Conservation (phyloP, 306 rosid species). For the Glycine tomentella region DNA sequence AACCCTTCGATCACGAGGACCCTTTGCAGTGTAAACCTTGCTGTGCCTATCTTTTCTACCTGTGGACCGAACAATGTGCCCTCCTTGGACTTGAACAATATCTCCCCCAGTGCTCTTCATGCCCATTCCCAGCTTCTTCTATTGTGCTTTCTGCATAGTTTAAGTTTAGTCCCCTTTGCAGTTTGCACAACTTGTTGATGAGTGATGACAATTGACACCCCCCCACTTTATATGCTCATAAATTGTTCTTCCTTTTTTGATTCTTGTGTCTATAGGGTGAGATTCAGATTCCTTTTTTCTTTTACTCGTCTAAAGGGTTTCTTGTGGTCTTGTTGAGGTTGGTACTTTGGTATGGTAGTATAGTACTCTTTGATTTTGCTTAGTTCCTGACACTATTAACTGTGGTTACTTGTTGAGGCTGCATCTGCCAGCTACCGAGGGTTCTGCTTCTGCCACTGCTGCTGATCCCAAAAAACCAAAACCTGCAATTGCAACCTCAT, state of each 20-base stretch:
- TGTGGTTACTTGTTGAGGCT: conserved; percentile 45
- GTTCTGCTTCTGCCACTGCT: conserved; percentile 44
- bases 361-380: conserved; percentile 19
- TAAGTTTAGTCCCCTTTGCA: neutral
- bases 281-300: conserved; percentile 57
- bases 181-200: conserved; percentile 14
- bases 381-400: conserved; percentile 30
- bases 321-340: conserved; percentile 4
- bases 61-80: conserved; percentile 86
- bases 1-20: conserved; percentile 82
- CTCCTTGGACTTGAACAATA: conserved; percentile 88
- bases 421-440: conserved; percentile 23
- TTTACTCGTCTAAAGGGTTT: conserved; percentile 35
- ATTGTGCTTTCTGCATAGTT: conserved; percentile 43
- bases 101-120: conserved; percentile 85
- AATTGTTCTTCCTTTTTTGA: conserved; percentile 42
- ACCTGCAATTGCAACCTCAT: conserved; percentile 58
- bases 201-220: neutral
- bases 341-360: neutral
- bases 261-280: conserved; percentile 33
- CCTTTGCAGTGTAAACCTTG: conserved; percentile 83
- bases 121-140: conserved; percentile 56
- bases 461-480: conserved; percentile 54
- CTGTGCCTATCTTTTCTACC: conserved; percentile 87
- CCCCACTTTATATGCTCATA: conserved; percentile 33